Percentiles rank a stretch among this genome's conserved stretches.
Evolutionary conservation across 129 eudicot genomes (phyloP).

Genomic region (Heracleum sosnowskyi): DNA sequence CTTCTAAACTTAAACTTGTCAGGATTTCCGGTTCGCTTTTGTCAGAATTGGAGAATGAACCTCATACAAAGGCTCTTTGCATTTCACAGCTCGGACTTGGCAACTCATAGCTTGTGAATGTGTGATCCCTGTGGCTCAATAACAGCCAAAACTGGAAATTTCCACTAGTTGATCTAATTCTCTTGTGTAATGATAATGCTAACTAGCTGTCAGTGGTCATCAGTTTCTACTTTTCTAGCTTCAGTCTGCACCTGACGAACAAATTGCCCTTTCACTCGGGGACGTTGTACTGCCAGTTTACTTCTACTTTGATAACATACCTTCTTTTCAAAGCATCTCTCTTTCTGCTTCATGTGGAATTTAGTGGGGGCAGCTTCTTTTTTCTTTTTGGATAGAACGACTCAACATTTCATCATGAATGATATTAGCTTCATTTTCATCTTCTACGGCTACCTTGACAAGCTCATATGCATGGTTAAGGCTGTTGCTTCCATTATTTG

Average conservation of each 20-base stretch:
- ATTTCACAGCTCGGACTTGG: too few relatives aligned
- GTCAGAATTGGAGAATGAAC: too few relatives aligned
- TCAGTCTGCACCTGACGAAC: constrained; percentile 70
- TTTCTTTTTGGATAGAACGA: constrained; percentile 56
- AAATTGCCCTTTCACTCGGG: constrained; percentile 92
- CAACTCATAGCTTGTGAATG: background rate
- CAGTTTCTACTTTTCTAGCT: too few relatives aligned
- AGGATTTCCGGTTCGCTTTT: too few relatives aligned
- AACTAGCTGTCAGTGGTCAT: too few relatives aligned
- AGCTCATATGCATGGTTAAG: background rate
- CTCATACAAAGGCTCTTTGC: too few relatives aligned
- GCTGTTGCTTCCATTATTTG: background rate
- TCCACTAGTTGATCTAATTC: background rate
- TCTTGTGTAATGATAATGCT: too few relatives aligned
- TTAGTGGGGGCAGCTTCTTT: constrained; percentile 69
- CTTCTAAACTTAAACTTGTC: too few relatives aligned
- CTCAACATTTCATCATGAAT: constrained; percentile 30
- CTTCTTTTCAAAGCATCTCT: constrained; percentile 92
- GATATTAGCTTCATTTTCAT: background rate
- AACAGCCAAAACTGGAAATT: background rate
- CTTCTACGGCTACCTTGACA: background rate
- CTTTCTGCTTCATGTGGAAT: constrained; percentile 82
- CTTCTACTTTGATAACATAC: constrained; percentile 83
- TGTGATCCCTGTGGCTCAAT: background rate
- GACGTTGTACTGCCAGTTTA: constrained; percentile 87